Conservation (phyloP, 768 basidiomycete genomes). For the Rhodotorula taiwanensis region DNA sequence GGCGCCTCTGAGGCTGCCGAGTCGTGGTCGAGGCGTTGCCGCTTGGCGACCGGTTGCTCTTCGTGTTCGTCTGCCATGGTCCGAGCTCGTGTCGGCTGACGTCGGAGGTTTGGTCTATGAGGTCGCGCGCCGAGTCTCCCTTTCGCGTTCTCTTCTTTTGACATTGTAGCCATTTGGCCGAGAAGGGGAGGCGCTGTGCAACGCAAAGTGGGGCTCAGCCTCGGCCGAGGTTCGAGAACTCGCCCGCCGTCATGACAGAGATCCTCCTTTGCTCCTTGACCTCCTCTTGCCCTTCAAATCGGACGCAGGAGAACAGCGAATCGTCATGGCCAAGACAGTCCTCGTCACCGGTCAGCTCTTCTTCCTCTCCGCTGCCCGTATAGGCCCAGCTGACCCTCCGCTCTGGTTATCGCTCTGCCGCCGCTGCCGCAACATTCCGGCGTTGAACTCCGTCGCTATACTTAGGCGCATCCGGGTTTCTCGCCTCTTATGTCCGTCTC, state of each 20-base stretch:
- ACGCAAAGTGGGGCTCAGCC: too few relatives aligned
- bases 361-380: background rate
- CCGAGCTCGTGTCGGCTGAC: background rate
- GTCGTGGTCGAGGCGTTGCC: background rate
- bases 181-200: background rate
- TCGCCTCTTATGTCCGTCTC: slow-evolving; percentile 27
- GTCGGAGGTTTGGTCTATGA: background rate
- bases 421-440: too few relatives aligned
- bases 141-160: too few relatives aligned
- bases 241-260: too few relatives aligned
- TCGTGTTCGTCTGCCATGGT: background rate
- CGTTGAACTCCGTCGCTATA: too few relatives aligned
- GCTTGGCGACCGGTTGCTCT: slow-evolving; percentile 5
- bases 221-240: background rate
- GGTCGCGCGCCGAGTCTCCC: too few relatives aligned
- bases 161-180: background rate
- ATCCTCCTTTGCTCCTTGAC: too few relatives aligned
- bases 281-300: too few relatives aligned
- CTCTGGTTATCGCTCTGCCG: background rate
- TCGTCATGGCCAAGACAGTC: slow-evolving; percentile 24
- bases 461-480: slow-evolving; percentile 25
- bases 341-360: slow-evolving; percentile 21
- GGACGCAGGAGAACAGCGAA: too few relatives aligned
- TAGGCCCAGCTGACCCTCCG: too few relatives aligned
- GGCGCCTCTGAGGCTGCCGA: too few relatives aligned